Evolutionary conservation across 768 basidiomycete genomes (phyloP).

Genomic region (Russula ochroleuca): DNA sequence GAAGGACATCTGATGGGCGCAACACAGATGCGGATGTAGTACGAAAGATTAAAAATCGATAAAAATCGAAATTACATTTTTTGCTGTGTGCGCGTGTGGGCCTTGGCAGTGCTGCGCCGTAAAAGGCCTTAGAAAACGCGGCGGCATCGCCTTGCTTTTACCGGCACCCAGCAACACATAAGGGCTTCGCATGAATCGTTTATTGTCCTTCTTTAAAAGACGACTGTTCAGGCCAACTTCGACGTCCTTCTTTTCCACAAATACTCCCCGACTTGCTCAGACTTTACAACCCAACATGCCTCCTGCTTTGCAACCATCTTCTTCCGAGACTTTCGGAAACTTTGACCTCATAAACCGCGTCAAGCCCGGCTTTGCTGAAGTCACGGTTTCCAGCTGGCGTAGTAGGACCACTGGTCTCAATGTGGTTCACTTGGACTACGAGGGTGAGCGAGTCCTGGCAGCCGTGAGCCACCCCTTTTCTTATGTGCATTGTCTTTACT

Average conservation of each 20-base stretch:
- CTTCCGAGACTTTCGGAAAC: conserved; percentile 53
- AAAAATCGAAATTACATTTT: background rate
- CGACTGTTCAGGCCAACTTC: conserved; percentile 8
- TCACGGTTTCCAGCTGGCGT: conserved; percentile 82
- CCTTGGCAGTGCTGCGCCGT: background rate
- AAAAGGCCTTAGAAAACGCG: too few species aligned
- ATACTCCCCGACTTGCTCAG: background rate
- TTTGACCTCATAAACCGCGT: conserved; percentile 79
- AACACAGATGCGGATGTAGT: too few species aligned
- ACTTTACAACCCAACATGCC: conserved; percentile 19
- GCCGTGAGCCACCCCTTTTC: background rate
- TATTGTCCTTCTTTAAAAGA: conserved; percentile 17
- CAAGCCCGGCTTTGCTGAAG: conserved; percentile 74
- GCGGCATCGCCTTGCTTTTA: background rate
- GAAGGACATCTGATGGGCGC: conserved; percentile 6
- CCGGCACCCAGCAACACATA: background rate
- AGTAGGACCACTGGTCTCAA: conserved; percentile 84
- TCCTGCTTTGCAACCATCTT: conserved; percentile 1
- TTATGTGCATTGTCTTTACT: conserved; percentile 11
- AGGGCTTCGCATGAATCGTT: conserved; percentile 15
- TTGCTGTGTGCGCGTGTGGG: background rate
- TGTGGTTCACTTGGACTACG: conserved; percentile 87
- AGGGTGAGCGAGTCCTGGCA: conserved; percentile 48
- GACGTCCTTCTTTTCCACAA: conserved; percentile 14
- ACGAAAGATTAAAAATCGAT: too few species aligned